phyloP scores from a whole-genome alignment of 176 grass and related monocot genomes.

The Eragrostis nindensis region DNA sequence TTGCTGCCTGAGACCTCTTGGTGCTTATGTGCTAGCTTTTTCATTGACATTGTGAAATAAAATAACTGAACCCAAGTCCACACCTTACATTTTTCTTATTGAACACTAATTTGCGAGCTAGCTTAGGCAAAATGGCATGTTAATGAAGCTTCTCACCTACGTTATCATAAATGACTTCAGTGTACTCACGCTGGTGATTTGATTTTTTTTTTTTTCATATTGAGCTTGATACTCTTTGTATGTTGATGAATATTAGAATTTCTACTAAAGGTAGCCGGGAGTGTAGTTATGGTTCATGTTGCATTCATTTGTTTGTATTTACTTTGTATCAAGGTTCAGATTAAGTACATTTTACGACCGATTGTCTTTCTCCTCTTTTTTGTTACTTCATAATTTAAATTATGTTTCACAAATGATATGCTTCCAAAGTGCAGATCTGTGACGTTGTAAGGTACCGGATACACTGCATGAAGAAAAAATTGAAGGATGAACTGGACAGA shows the following conservation, averaged over 20 bases:
- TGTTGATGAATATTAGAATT: background rate
- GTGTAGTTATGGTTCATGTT: background rate
- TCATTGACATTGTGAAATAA: background rate
- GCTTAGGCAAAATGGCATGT: background rate
- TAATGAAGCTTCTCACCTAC: background rate
- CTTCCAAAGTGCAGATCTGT: conserved; percentile 62
- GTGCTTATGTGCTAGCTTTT: too few relatives aligned
- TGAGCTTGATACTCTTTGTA: background rate
- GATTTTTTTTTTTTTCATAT: background rate
- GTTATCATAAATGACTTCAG: background rate
- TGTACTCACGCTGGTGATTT: background rate
- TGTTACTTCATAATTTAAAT: conserved; percentile 15
- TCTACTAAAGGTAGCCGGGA: background rate
- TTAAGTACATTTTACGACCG: background rate
- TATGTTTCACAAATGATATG: conserved; percentile 22
- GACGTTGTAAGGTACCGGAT: conserved; percentile 94
- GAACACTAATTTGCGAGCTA: background rate
- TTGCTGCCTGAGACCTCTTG: too few relatives aligned
- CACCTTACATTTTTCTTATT: too few relatives aligned
- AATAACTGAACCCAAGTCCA: too few relatives aligned
- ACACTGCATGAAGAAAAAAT: conserved; percentile 88
- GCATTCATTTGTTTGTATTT: background rate
- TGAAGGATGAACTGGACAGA: conserved; percentile 95
- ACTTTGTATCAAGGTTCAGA: background rate
- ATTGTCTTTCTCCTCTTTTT: conserved; percentile 12